Base-by-base conservation (phyloP, 1,284 basidiomycete species). In the Boletus smithii region DNA sequence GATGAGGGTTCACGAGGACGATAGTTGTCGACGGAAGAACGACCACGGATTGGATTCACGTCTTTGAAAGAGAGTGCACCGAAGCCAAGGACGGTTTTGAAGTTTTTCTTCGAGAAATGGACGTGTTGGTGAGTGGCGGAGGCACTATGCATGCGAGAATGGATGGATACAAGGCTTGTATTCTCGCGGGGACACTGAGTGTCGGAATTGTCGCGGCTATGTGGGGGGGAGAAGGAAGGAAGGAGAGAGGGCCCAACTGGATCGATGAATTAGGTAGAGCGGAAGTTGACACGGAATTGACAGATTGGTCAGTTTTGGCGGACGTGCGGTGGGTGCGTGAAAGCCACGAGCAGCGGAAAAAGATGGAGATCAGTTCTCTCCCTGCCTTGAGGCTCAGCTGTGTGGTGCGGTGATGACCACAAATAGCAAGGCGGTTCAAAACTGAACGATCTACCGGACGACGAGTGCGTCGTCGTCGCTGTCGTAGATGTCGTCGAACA, bases 61-160 rank as follows among this genome's bases (percentile, higher is more conserved):
- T 63, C 62, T 51, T 55, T 67, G 51, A 67, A 63, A 16, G 61
- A 60, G 36, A 64, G 42, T 39, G 64, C 50, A 58, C 57, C 53
- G 40, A 74, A 62, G 42, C 71, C 72, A 39, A 77, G 64, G 39
- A 71, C 70, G 10, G 70, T 57, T 58, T 69, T 70, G 62, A 75
- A 67, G 57, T 67, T 70, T 62, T 68, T 67, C 66, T 67, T 71
- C 30, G 69, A 61, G 40, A 65, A 62, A 54, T 55, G 54, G 55
- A 56, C 59, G 49, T 68, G 62, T 36, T 67, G 67, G 46, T 66
- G 61, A 42, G 70, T 64, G 52, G 69, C 48, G 34, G 63, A 57
- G 50, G 68, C 67, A 62, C 65, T 70, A 63, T 69, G 70, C 73
- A 74, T 73, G 49, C 71, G 69, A 67, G 49, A 53, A 23, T n/a